Evolutionary conservation across 2,329 filamentous ascomycete genomes (phyloP).

Genomic region (Sporothrix luriei): DNA sequence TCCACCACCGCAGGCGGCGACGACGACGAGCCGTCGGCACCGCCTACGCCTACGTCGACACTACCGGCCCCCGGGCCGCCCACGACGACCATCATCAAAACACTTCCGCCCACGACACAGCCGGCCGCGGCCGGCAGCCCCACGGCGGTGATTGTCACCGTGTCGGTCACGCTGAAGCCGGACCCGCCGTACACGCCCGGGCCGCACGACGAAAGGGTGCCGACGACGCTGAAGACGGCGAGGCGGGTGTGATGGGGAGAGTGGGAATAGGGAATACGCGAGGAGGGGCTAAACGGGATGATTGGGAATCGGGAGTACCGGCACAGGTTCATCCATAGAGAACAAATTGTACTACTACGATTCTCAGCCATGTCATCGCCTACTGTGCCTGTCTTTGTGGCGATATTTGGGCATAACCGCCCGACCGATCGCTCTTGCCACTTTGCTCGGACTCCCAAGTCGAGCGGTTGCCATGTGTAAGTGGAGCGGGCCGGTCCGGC

Average conservation of each 20-base stretch:
- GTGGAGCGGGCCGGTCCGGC: too few species aligned
- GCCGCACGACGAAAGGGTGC: not conserved
- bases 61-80: not conserved
- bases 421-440: too few species aligned
- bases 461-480: too few species aligned
- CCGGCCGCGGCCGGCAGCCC: not conserved
- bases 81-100: not conserved
- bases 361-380: too few species aligned
- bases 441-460: too few species aligned
- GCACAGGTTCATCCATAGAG: too few species aligned
- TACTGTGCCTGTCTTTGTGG: too few species aligned
- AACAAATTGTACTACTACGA: too few species aligned
- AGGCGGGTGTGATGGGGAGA: not conserved
- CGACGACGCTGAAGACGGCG: slow-evolving; percentile 7
- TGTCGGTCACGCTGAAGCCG: slow-evolving; percentile 13
- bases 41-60: not conserved
- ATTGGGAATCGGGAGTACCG: too few species aligned
- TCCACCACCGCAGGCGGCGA: not conserved
- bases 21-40: not conserved
- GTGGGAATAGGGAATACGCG: too few species aligned
- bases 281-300: too few species aligned
- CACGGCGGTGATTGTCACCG: not conserved
- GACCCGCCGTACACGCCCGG: slow-evolving; percentile 18
- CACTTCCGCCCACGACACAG: not conserved
- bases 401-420: too few species aligned